Conservation (phyloP, 805 yeast genomes). For the Yarrowia divulgata region DNA sequence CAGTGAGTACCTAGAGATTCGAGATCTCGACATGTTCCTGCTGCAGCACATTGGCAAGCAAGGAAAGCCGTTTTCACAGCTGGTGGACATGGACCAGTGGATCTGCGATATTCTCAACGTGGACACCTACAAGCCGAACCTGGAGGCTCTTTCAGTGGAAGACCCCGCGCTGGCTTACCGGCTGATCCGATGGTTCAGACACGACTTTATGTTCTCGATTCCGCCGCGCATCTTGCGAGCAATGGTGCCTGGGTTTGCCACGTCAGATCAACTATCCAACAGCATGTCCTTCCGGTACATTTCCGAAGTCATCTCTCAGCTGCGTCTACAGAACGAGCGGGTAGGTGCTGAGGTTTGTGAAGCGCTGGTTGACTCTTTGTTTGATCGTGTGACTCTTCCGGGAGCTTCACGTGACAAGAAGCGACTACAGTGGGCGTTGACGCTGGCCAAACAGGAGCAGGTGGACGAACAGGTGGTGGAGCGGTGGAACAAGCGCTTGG, state of each 20-base stretch:
- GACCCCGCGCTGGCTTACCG: conserved; percentile 21
- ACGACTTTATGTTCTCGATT: conserved; percentile 24
- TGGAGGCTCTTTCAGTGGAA: not conserved
- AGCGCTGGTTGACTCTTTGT: conserved; percentile 23
- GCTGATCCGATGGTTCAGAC: conserved; percentile 24
- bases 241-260: conserved; percentile 22
- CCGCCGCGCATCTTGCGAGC: conserved; percentile 3
- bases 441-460: conserved; percentile 25
- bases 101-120: conserved; percentile 20
- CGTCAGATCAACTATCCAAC: not conserved
- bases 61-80: conserved; percentile 21
- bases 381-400: conserved; percentile 11
- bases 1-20: conserved; percentile 7
- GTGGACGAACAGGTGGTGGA: conserved; percentile 25
- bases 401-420: conserved; percentile 31
- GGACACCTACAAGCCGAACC: conserved; percentile 16
- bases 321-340: conserved; percentile 8
- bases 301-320: conserved; percentile 31
- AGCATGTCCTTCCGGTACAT: conserved; percentile 38
- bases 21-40: conserved; percentile 29
- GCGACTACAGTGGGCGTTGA: conserved; percentile 32
- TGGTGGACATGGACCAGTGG: conserved; percentile 29
- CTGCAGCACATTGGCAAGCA: conserved; percentile 26
- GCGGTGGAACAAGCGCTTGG: conserved; percentile 14
- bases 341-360: conserved; percentile 21